Evolutionary conservation across 2,329 filamentous ascomycete species (phyloP).

Genomic region (Cyphellophora europaea): DNA sequence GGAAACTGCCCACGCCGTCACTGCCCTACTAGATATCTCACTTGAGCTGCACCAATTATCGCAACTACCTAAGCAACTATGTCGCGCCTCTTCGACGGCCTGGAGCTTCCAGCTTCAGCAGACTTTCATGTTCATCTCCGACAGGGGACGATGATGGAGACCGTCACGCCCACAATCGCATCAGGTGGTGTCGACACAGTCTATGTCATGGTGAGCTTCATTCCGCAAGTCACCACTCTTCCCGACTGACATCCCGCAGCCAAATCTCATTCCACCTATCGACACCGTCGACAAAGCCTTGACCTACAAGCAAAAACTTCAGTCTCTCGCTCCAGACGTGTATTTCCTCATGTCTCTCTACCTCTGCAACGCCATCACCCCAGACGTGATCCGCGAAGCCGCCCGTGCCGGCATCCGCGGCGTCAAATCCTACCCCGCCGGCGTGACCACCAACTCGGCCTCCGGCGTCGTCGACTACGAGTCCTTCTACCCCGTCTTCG

Average conservation of each 20-base stretch:
- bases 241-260: constrained; percentile 32
- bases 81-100: constrained; percentile 15
- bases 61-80: too few species aligned
- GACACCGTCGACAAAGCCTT: constrained; percentile 54
- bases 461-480: constrained; percentile 36
- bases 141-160: constrained; percentile 39
- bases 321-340: neutral
- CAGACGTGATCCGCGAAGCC: constrained; percentile 63
- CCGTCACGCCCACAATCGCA: constrained; percentile 45
- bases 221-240: constrained; percentile 24
- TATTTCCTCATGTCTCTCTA: constrained; percentile 67
- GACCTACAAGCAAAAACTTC: constrained; percentile 46
- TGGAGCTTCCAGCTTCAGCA: constrained; percentile 13
- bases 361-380: constrained; percentile 54
- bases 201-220: constrained; percentile 39
- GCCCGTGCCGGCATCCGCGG: constrained; percentile 61
- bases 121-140: constrained; percentile 38
- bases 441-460: constrained; percentile 50
- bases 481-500: constrained; percentile 54
- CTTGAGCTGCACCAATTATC: too few species aligned
- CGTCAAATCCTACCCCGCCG: constrained; percentile 36
- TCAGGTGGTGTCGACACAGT: constrained; percentile 56
- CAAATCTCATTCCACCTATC: constrained; percentile 56
- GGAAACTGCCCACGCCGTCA: too few species aligned
- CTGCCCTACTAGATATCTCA: too few species aligned